A percentile compares a stretch with the other conserved stretches of the same genome.
phyloP scores from a whole-genome alignment of 257 asterid genomes.

The Fraxinus anomala region DNA sequence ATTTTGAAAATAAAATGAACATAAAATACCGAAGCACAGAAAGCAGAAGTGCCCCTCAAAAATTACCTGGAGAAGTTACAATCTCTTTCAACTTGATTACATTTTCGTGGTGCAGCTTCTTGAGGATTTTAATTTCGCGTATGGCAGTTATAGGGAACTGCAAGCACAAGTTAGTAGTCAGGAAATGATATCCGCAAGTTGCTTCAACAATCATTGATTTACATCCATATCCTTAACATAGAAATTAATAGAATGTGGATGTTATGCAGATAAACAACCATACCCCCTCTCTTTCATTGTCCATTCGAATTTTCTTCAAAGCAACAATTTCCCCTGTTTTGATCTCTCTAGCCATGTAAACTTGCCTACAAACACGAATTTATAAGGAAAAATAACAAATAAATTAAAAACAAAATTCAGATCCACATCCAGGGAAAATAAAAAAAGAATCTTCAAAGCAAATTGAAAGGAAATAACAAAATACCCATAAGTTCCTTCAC shows the following conservation, averaged over 20 bases:
- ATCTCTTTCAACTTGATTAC: conserved; percentile 85
- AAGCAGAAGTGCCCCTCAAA: background rate
- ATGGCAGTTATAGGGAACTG: conserved; percentile 94
- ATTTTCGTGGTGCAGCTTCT: conserved; percentile 90
- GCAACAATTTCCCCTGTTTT: conserved; percentile 90
- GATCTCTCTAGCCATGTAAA: conserved; percentile 81
- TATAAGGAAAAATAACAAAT: conserved; percentile 10
- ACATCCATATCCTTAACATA: conserved; percentile 4
- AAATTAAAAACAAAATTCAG: background rate
- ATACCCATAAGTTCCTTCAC: conserved; percentile 96
- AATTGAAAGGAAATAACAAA: background rate
- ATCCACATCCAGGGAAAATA: background rate
- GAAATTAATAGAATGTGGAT: conserved; percentile 10
- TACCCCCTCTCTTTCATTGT: conserved; percentile 95
- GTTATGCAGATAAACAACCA: conserved; percentile 9
- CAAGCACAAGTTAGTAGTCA: conserved; percentile 26
- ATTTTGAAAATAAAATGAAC: background rate
- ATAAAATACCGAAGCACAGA: background rate
- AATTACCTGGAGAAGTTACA: conserved; percentile 76
- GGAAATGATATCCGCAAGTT: conserved; percentile 8
- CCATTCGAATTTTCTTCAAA: conserved; percentile 89
- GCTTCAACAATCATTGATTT: background rate
- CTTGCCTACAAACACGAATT: conserved; percentile 60
- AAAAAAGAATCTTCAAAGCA: background rate
- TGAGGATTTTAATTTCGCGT: conserved; percentile 80